Base-by-base conservation (phyloP, 1,284 basidiomycete genomes). In the Sutorius eximius region DNA sequence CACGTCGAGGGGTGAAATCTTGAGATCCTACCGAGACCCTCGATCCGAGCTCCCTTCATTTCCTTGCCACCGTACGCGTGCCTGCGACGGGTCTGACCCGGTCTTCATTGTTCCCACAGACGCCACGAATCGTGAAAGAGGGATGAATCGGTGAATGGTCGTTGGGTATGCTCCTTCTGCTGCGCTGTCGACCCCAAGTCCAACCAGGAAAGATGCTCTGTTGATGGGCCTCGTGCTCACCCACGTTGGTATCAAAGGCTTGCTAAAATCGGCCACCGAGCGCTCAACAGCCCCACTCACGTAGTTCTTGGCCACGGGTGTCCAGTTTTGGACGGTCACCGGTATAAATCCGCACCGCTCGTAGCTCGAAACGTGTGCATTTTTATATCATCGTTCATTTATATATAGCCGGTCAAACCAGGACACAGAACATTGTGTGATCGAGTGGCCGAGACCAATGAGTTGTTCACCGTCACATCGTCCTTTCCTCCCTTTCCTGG, bases 171-270 rank as follows among this genome's bases (percentile, higher is more conserved):
- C 33, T 22, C 8, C 9, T 78, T 85, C 53, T 69, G 70, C 33
- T 82, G 83, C 80, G 62, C 65, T 22, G 65, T 71, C 12, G 66
- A 73, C 20, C 63, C 63, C 73, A 11, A 64, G 70, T 0, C 60
- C 73, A 24, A 65, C 76, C n/a, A 73, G 37, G 80, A 82, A 52
- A 80, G 81, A 51, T 79, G 81, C 59, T 69, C 70, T 9, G 86
- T 83, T 66, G 77, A 84, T 63, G 53, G 50, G 69, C 69, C 7
- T 78, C 81, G 44, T 85, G 82, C 63, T 71, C 75, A 45, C 34
- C 52, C 80, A 77, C 72, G 27, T 53, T 40, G 45, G 59, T 63
- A 77, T 46, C 46, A 58, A 58, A 8, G 59, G 58, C 37, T 58
- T 59, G 3, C 24, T 43, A 33, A 52, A 56, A 52, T 33, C 43